These are phyloP conservation scores for Hymenotorrendiella dingleyae DNA, from an alignment of 2,329 filamentous ascomycete genomes.

Conservation along the genomic window DNA sequence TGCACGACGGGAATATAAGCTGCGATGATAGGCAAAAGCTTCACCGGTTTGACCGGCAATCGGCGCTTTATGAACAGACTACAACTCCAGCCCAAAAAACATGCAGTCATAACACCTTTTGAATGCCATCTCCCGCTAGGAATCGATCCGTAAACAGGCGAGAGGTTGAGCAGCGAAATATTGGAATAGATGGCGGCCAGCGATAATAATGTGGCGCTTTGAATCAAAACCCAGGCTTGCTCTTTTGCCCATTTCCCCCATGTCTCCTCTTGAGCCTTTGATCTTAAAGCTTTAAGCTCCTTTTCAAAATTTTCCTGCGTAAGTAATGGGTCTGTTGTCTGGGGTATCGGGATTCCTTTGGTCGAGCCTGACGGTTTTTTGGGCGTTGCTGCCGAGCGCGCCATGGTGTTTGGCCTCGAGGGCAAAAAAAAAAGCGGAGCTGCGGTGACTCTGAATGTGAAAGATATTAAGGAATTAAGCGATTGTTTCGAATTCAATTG, in stretches of 20 bases:
- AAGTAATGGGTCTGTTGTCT: constrained; percentile 18
- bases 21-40: constrained; percentile 65
- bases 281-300: constrained; percentile 29
- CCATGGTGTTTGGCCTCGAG: constrained; percentile 5
- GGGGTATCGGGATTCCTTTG: background rate
- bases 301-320: constrained; percentile 32
- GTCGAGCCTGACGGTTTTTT: constrained; percentile 6
- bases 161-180: constrained; percentile 69
- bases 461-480: background rate
- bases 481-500: background rate
- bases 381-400: constrained; percentile 1
- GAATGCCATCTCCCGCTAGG: constrained; percentile 69
- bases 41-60: constrained; percentile 42
- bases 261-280: constrained; percentile 30
- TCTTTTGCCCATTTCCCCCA: constrained; percentile 24
- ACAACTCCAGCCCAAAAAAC: constrained; percentile 66
- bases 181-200: constrained; percentile 61
- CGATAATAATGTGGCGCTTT: constrained; percentile 41
- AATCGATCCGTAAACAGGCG: constrained; percentile 84
- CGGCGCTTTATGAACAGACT: constrained; percentile 50
- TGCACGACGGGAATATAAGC: constrained; percentile 71
- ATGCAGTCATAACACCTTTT: constrained; percentile 57
- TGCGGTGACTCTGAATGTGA: background rate
- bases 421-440: background rate
- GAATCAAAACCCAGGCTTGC: constrained; percentile 27